Evolutionary conservation across 1,139 yeast genomes (phyloP).

Genomic region (Suhomyces taliae): DNA sequence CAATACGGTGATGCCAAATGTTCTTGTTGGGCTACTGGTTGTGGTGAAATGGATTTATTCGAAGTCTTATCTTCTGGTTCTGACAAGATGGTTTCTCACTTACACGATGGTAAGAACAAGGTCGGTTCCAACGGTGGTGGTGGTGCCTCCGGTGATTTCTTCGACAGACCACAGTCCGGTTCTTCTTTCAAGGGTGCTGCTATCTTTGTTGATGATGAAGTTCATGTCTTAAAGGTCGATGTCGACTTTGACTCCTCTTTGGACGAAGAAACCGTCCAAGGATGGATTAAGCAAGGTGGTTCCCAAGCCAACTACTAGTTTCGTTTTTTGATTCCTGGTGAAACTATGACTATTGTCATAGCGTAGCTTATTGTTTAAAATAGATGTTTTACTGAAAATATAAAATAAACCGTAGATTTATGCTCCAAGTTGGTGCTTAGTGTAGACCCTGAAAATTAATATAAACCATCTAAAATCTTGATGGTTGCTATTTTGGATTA

Average conservation of each 20-base stretch:
- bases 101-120: conserved; percentile 85
- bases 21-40: conserved; percentile 76
- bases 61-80: conserved; percentile 73
- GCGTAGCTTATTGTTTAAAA: conserved; percentile 2
- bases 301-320: conserved; percentile 37
- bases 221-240: conserved; percentile 62
- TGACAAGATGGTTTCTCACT: conserved; percentile 70
- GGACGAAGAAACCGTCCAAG: conserved; percentile 49
- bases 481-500: no score
- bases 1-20: conserved; percentile 66
- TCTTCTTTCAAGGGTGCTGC: conserved; percentile 90
- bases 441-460: no score
- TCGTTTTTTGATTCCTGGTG: background rate
- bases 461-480: no score
- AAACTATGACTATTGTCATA: background rate
- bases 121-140: conserved; percentile 56
- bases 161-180: conserved; percentile 73
- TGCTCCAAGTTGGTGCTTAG: no score
- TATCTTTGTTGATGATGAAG: conserved; percentile 54
- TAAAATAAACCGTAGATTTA: no score
- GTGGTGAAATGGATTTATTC: conserved; percentile 82
- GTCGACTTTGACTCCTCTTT: conserved; percentile 57
- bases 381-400: conserved; percentile 3
- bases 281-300: conserved; percentile 56
- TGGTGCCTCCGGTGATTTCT: conserved; percentile 87